A percentile compares a stretch with the other conserved stretches of the same genome.
Conservation (phyloP, 805 yeast species). For the Pichia nakasei region DNA sequence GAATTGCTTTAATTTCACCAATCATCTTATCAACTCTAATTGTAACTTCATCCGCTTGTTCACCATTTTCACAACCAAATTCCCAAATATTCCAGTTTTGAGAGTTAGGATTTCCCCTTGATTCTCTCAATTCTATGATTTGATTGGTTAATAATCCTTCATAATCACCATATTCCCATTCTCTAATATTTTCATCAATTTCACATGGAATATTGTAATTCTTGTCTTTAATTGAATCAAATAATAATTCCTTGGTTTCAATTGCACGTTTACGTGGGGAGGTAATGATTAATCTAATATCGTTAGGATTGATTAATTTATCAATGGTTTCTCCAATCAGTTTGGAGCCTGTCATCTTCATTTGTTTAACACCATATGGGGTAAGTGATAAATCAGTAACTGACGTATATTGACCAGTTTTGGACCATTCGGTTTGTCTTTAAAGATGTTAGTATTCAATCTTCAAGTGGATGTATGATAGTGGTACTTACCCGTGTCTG, state of each 20-base stretch:
- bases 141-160: conserved; percentile 73
- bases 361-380: conserved; percentile 66
- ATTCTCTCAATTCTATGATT: conserved; percentile 50
- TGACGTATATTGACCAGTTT: conserved; percentile 87
- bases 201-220: conserved; percentile 32
- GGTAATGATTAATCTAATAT: conserved; percentile 55
- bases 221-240: conserved; percentile 24
- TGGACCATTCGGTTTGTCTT: conserved; percentile 87
- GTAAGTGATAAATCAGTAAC: conserved; percentile 76
- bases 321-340: conserved; percentile 49
- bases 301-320: conserved; percentile 52
- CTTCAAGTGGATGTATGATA: no score
- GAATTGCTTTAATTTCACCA: conserved; percentile 51
- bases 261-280: conserved; percentile 81
- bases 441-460: conserved; percentile 14
- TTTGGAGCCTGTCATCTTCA: conserved; percentile 61
- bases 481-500: conserved; percentile 57
- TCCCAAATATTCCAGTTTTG: conserved; percentile 73
- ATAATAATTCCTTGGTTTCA: conserved; percentile 59
- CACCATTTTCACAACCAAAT: conserved; percentile 93
- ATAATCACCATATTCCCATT: conserved; percentile 96
- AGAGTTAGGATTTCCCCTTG: conserved; percentile 44
- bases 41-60: conserved; percentile 55
- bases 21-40: conserved; percentile 66
- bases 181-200: conserved; percentile 66